Conservation (phyloP, 768 basidiomycete genomes). For the Amanita exitialis region DNA sequence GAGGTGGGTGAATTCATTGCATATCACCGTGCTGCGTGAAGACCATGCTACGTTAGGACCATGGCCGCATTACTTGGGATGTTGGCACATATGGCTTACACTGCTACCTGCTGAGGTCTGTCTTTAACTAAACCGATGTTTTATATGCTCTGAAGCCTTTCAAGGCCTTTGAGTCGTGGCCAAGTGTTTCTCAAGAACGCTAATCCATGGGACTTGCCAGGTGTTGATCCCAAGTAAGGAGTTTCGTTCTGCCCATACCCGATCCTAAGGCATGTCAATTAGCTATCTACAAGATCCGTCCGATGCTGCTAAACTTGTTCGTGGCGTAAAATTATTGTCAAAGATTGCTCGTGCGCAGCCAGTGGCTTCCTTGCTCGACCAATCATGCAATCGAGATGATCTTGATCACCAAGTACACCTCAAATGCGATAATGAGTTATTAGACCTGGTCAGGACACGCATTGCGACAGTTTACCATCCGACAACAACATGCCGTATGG, state of each 20-base stretch:
- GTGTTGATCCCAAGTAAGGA: slow-evolving; percentile 33
- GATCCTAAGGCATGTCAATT: neutral
- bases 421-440: slow-evolving; percentile 31
- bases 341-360: slow-evolving; percentile 31
- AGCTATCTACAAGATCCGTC: slow-evolving; percentile 32
- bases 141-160: neutral
- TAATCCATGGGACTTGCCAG: slow-evolving; percentile 33
- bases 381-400: slow-evolving; percentile 17
- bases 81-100: slow-evolving; percentile 31
- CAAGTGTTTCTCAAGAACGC: slow-evolving; percentile 26
- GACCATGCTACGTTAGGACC: slow-evolving; percentile 16
- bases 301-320: slow-evolving; percentile 31
- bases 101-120: slow-evolving; percentile 31
- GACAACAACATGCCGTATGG: slow-evolving; percentile 36
- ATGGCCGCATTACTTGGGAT: slow-evolving; percentile 23
- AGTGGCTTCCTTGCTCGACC: slow-evolving; percentile 26
- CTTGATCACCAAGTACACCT: slow-evolving; percentile 30
- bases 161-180: slow-evolving; percentile 34
- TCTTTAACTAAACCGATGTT: neutral
- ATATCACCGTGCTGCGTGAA: too few relatives aligned
- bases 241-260: neutral
- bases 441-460: slow-evolving; percentile 28
- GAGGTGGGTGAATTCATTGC: slow-evolving; percentile 18
- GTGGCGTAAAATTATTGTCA: slow-evolving; percentile 28
- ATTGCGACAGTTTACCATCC: slow-evolving; percentile 42